Conservation (phyloP, 2,329 filamentous ascomycete genomes). For the Aureobasidium musti region DNA sequence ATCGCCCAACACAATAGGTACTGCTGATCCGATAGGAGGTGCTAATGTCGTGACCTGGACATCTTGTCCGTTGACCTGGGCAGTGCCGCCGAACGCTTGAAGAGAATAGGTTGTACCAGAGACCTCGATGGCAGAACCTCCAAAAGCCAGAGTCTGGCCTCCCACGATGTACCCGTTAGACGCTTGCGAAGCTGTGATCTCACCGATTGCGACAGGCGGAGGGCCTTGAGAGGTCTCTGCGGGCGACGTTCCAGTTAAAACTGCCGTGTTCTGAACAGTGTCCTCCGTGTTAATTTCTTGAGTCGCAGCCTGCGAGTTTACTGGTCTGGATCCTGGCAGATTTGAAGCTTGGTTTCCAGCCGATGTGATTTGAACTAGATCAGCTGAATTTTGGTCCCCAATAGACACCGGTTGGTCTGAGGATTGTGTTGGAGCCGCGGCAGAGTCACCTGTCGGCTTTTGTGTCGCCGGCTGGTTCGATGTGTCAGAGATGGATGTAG, state of each 20-base stretch:
- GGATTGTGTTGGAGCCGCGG: not conserved
- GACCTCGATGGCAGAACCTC: not conserved
- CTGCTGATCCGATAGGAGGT: not conserved
- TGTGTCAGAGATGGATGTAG: not conserved
- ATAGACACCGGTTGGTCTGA: not conserved
- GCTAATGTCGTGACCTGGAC: not conserved
- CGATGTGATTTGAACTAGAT: not conserved
- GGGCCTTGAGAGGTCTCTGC: not conserved
- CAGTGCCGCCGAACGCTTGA: not conserved
- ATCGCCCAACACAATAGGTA: not conserved
- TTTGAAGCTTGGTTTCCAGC: not conserved
- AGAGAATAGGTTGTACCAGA: conserved; percentile 3
- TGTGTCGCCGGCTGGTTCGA: not conserved
- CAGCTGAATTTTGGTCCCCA: not conserved
- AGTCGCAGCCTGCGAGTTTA: not conserved
- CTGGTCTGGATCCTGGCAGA: not conserved
- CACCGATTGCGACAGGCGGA: not conserved
- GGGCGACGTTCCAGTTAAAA: not conserved
- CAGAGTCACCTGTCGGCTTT: not conserved
- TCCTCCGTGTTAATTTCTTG: not conserved
- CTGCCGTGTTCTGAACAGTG: not conserved
- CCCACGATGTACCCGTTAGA: not conserved
- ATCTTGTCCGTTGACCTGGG: not conserved
- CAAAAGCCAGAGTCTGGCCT: not conserved
- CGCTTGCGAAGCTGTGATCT: not conserved